Evolutionary conservation across 192 early-diverging fungal genomes (phyloP).

Genomic region (Obelidium mucronatum): DNA sequence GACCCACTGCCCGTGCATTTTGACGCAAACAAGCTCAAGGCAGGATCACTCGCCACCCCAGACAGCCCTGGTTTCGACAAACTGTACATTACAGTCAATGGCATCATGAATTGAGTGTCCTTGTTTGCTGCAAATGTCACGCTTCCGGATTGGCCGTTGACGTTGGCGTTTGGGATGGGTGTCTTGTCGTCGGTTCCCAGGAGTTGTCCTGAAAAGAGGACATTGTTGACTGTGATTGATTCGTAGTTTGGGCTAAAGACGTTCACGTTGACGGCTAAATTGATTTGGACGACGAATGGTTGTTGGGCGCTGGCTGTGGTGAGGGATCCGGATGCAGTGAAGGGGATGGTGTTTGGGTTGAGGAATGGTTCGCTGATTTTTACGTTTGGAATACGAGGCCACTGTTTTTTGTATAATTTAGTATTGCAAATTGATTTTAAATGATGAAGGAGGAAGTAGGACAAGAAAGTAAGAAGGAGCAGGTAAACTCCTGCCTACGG

Average conservation of each 20-base stretch:
- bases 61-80: background rate
- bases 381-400: slow-evolving; percentile 18
- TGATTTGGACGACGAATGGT: slow-evolving; percentile 5
- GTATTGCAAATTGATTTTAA: background rate
- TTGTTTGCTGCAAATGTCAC: background rate
- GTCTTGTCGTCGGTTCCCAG: background rate
- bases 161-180: background rate
- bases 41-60: background rate
- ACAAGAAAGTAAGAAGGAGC: too few relatives aligned
- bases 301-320: background rate
- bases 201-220: slow-evolving; percentile 9
- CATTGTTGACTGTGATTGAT: background rate
- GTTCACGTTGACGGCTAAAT: background rate
- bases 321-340: background rate
- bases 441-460: background rate
- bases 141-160: background rate
- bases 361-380: background rate
- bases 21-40: background rate
- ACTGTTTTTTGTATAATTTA: background rate
- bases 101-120: slow-evolving; percentile 1
- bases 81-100: slow-evolving; percentile 6
- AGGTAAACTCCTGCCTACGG: too few relatives aligned
- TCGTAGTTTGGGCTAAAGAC: slow-evolving; percentile 14
- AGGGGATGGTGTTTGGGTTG: background rate
- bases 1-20: background rate